Evolutionary conservation across 257 asterid genomes (phyloP), one percentile per base, ranked within the genome.

Genomic region (Schizonepeta tenuifolia): DNA sequence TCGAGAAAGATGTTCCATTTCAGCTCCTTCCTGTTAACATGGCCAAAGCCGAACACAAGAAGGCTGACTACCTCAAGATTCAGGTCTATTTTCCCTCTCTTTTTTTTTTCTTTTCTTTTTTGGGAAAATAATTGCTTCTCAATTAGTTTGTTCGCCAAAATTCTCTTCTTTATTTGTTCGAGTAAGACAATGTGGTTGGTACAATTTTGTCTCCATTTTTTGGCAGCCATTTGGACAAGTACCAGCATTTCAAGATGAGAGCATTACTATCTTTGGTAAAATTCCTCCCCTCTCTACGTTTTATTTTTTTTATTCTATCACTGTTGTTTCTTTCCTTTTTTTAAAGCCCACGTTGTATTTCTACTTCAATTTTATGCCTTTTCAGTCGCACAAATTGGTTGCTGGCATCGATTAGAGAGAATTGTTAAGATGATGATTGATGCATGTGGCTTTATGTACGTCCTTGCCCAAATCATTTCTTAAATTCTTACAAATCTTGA

Each of bases 171-270:
- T 18, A 9, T 13, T 47, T 40, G 38, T 61, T 43, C 13, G 0
- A 6, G 1, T 53, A 50, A n/a, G 14, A 35, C 1, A 56, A 22
- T 56, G 7, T 26, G 63, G 1, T 10, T 76, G 55, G 28, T 18
- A 2, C 57, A 17, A 18, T 51, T 13, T 18, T 47, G 2, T 24
- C 61, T 57, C 12, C 76, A 24, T 22, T 73, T 73, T 75, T 9
- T 69, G 33, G 55, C 90, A 90, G 96, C 96, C 98, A 50, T 92
- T 92, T 75, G 97, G 96, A 50, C 96, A 90, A 90, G 97, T 92
- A 26, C 97, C 96, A 1, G 96, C 90, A n/a, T 90, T 78, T 76
- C 84, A 92, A 71, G 98, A 90, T 73, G 96, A 87, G 13, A 82
- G 76, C 78, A 82, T 90, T 62, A 81, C 87, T 47, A 86, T 90